phyloP scores from a whole-genome alignment of 1,284 basidiomycete species.

The Trichosporon sp. region DNA sequence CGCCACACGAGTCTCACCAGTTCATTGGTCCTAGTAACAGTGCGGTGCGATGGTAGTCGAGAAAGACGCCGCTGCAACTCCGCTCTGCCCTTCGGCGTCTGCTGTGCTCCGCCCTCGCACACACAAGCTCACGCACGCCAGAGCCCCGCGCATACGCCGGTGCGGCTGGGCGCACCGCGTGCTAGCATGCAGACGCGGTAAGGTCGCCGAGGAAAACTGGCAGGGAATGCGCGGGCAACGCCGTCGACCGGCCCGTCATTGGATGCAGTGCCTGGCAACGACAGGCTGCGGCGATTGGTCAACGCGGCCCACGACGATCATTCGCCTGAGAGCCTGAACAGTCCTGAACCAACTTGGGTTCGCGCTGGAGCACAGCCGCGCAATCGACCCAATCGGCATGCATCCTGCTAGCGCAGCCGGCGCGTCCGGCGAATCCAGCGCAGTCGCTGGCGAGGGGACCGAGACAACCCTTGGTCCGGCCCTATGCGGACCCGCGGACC shows the following conservation, averaged over 20 bases:
- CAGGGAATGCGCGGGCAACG: constrained; percentile 6
- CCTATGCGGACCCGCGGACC: background rate
- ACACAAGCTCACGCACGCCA: background rate
- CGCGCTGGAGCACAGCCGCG: background rate
- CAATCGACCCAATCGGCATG: background rate
- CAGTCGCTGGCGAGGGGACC: background rate
- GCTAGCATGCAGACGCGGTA: background rate
- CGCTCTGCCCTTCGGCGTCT: background rate
- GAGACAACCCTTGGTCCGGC: background rate
- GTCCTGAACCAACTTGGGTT: background rate
- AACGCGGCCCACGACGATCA: constrained; percentile 9
- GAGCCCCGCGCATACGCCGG: background rate
- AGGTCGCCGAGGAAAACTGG: background rate
- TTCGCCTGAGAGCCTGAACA: constrained; percentile 1
- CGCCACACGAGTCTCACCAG: background rate
- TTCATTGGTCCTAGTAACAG: background rate
- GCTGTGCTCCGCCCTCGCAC: background rate
- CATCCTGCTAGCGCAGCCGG: background rate
- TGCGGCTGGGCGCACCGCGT: background rate
- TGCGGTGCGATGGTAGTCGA: background rate
- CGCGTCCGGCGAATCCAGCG: constrained; percentile 12
- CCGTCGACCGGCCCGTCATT: constrained; percentile 2
- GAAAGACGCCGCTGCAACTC: background rate
- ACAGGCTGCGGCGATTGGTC: background rate
- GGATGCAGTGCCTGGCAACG: constrained; percentile 4